Conservation (phyloP, 2,329 filamentous ascomycete species). For the Neopestalotiopsis sp. region DNA sequence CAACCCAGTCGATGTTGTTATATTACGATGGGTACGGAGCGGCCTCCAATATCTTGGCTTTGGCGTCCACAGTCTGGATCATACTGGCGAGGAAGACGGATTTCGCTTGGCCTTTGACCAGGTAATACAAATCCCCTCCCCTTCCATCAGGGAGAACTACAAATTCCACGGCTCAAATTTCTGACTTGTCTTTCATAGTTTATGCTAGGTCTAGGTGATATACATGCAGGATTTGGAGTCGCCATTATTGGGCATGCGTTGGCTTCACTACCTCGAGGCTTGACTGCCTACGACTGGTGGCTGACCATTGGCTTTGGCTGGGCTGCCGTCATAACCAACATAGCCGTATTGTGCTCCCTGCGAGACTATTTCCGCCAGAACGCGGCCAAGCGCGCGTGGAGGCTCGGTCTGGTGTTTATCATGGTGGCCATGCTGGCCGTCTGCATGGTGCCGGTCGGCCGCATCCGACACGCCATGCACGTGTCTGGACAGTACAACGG, state of each 20-base stretch:
- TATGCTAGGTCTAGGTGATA: constrained; percentile 27
- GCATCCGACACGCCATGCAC: constrained; percentile 26
- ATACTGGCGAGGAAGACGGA: background rate
- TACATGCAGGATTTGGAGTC: constrained; percentile 30
- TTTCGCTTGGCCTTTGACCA: constrained; percentile 24
- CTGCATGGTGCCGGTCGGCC: constrained; percentile 31
- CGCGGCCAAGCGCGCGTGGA: constrained; percentile 27
- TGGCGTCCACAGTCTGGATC: constrained; percentile 6
- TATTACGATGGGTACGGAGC: constrained; percentile 18
- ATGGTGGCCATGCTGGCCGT: constrained; percentile 26
- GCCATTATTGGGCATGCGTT: constrained; percentile 30
- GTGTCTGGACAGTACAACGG: constrained; percentile 21
- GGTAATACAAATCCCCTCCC: constrained; percentile 19
- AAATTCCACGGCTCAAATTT: background rate
- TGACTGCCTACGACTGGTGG: constrained; percentile 33
- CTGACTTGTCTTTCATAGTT: constrained; percentile 22
- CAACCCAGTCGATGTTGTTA: constrained; percentile 11
- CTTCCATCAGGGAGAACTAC: background rate
- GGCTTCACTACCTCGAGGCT: constrained; percentile 23
- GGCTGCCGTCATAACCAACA: constrained; percentile 31
- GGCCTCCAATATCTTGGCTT: constrained; percentile 3
- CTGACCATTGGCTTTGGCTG: constrained; percentile 30
- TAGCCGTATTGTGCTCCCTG: constrained; percentile 27
- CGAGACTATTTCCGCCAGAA: constrained; percentile 26
- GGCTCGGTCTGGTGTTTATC: constrained; percentile 25